phyloP scores from a whole-genome alignment of 2,329 filamentous ascomycete species.

The Aspergillus terreus region DNA sequence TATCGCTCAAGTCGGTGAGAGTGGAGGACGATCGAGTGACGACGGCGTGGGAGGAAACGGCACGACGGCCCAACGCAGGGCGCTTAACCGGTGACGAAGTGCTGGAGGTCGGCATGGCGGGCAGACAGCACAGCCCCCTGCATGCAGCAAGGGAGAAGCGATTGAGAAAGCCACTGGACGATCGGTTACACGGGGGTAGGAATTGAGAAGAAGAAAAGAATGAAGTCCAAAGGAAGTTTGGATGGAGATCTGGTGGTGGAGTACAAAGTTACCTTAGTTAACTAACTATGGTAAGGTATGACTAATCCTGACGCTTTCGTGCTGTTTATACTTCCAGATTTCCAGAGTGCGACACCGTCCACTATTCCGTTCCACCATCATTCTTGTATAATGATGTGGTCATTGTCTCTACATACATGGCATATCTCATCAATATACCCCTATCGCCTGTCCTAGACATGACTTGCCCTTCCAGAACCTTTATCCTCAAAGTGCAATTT shows the following conservation, averaged over 20 bases:
- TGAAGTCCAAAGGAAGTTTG: not conserved
- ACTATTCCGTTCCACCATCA: too few relatives aligned
- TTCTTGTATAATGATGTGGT: too few relatives aligned
- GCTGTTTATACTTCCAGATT: too few relatives aligned
- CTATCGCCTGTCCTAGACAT: too few relatives aligned
- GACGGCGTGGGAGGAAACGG: conserved; percentile 38
- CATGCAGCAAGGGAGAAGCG: not conserved
- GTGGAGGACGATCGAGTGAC: conserved; percentile 33
- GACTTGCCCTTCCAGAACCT: too few relatives aligned
- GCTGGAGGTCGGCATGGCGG: conserved; percentile 25
- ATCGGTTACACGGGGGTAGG: not conserved
- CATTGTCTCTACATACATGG: too few relatives aligned
- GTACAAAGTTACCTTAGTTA: too few relatives aligned
- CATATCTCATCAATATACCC: too few relatives aligned
- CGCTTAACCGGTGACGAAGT: conserved; percentile 39
- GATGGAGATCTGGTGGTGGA: conserved; percentile 5
- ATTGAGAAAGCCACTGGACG: not conserved
- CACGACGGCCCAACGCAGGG: conserved; percentile 37
- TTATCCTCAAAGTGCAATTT: too few relatives aligned
- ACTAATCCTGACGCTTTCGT: not conserved
- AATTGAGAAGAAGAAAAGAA: not conserved
- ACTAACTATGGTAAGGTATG: not conserved
- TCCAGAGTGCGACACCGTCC: too few relatives aligned
- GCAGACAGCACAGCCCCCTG: not conserved
- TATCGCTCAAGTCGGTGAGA: conserved; percentile 27